Base-by-base conservation (phyloP, 148 eudicot genomes). In the Rheum nobile region DNA sequence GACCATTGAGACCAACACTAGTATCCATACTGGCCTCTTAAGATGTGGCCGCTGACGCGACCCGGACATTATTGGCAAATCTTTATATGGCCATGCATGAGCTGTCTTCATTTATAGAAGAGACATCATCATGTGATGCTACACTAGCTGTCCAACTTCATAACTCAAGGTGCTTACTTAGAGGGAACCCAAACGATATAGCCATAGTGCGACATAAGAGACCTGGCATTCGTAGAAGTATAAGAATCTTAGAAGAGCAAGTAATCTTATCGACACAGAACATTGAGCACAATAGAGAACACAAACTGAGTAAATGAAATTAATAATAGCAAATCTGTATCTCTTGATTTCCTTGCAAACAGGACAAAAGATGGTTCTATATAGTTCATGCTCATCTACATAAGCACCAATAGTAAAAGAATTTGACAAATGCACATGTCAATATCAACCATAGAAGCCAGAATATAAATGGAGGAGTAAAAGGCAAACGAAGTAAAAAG, bases 21-120 rank as follows among this genome's bases (percentile, higher is more conserved):
- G 83, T 50, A 84, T 81, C 90, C 84, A 84, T 63, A 82, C 65
- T 77, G 90, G 87, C 80, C 88, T 83, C 76, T 83, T 87, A 74
- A 84, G 67, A 63, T 79, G 87, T 57, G 86, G 85, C 61, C 90
- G 83, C 79, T 83, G 86, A 43, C 88, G 90, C 63, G 71, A 77
- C 39, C 86, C 86, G 46, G 86, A 55, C 83, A 82, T 87, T 43
- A 73, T 83, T 68, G 81, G 38, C 63, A 84, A 67, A 16, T 81
- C 88, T 76, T 74, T 85, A 57, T 77, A 75, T 72, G 82, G 83
- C 85, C 88, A 87, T 78, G 80, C 79, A 81, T 86, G 84, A 83
- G 85, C 48, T 72, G 86, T 79, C 86, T 83, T 87, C 90, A 83
- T 87, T 65, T 87, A 87, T 65, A 74, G 81, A 71, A 21, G 75